These are phyloP conservation scores for Paramecium bursaria DNA, from an alignment of 73 alveolate species.

Conservation along the genomic window DNA sequence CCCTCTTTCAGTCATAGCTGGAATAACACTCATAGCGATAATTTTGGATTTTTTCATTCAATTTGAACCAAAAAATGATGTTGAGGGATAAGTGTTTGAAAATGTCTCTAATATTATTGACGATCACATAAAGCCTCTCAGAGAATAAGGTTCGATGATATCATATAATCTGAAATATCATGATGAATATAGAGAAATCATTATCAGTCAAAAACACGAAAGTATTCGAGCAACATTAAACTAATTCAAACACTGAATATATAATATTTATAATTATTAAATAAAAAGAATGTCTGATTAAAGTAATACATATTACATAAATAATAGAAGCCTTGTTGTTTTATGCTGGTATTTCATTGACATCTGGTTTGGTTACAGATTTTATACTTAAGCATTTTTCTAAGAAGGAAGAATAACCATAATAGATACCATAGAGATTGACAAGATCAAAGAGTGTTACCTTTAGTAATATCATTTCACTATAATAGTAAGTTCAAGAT, in stretches of 20 bases:
- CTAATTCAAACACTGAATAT: conserved; percentile 45
- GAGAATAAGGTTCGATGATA: conserved; percentile 2
- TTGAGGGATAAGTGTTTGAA: not conserved
- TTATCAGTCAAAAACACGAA: conserved; percentile 26
- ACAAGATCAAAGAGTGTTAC: not conserved
- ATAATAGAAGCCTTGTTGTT: conserved; percentile 25
- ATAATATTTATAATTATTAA: not conserved
- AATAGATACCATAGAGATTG: not conserved
- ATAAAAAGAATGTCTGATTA: not conserved
- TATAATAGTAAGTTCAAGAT: conserved; percentile 10
- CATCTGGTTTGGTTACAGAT: conserved; percentile 52
- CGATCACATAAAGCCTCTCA: not conserved
- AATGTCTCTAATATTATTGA: not conserved
- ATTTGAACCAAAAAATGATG: not conserved
- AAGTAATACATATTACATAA: too few relatives aligned
- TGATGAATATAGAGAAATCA: conserved; percentile 44
- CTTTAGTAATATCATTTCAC: not conserved
- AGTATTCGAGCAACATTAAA: conserved; percentile 54
- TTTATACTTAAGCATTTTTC: conserved; percentile 3
- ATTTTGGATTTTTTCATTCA: not conserved
- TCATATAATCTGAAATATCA: conserved; percentile 25
- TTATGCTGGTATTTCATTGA: conserved; percentile 52
- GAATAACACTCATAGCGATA: not conserved
- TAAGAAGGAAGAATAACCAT: not conserved
- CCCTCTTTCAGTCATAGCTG: not conserved